Percentiles rank a stretch among this genome's conserved stretches.
Conservation (phyloP, 176 grass and related monocot genomes). For the Oropetium thomaeum region DNA sequence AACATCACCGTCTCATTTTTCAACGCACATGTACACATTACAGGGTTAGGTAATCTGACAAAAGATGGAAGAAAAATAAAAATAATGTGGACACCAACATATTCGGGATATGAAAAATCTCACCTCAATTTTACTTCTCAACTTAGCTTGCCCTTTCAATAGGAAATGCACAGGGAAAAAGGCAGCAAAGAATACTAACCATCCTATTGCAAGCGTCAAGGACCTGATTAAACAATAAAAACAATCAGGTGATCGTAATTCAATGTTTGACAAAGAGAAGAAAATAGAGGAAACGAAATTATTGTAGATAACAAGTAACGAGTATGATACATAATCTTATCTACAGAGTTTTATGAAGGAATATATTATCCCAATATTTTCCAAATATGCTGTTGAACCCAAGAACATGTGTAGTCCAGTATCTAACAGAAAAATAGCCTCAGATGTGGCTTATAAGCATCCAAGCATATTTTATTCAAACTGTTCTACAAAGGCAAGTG, state of each 20-base stretch:
- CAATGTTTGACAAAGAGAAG: constrained; percentile 11
- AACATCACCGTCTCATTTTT: constrained; percentile 1
- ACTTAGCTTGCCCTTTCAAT: constrained; percentile 72
- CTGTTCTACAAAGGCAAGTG: neutral
- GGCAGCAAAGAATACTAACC: constrained; percentile 81
- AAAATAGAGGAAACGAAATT: neutral
- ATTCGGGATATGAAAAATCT: neutral
- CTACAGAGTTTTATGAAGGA: neutral
- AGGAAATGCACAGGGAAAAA: constrained; percentile 89
- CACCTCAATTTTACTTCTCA: constrained; percentile 88
- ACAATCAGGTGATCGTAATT: constrained; percentile 23
- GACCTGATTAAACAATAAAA: constrained; percentile 55
- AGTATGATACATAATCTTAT: neutral
- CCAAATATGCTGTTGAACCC: neutral
- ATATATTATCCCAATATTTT: neutral
- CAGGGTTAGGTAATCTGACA: neutral
- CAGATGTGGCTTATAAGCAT: neutral
- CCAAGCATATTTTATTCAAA: neutral
- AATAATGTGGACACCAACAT: neutral
- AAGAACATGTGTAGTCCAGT: neutral
- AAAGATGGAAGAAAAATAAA: neutral
- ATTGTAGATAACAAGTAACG: neutral
- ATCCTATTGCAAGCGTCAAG: constrained; percentile 66
- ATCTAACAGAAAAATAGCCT: neutral
- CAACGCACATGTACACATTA: neutral